phyloP scores from a whole-genome alignment of 352 stramenopile species.

The Elongisporangium undulatum region DNA sequence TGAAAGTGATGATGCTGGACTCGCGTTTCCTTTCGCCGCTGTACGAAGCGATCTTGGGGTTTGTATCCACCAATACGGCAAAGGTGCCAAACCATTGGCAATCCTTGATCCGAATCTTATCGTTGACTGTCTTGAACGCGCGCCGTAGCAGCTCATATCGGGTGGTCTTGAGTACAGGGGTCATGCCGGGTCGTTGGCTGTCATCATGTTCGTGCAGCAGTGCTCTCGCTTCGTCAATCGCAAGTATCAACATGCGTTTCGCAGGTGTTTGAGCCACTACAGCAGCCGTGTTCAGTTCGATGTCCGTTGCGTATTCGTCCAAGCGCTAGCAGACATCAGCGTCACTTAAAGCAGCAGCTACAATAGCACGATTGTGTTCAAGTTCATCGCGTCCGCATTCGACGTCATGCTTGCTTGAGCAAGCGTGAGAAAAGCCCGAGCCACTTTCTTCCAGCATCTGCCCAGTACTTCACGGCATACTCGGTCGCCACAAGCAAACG shows the following conservation, averaged over 20 bases:
- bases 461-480: constrained; percentile 3
- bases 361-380: not conserved
- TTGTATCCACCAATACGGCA: constrained; percentile 3
- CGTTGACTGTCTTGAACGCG: constrained; percentile 1
- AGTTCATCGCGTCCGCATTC: not conserved
- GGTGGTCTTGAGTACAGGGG: not conserved
- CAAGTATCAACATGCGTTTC: constrained; percentile 3
- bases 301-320: no score
- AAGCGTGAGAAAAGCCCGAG: constrained; percentile 2
- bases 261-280: no score
- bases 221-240: constrained; percentile 2
- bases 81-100: not conserved
- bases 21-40: not conserved
- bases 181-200: not conserved
- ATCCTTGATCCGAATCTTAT: not conserved
- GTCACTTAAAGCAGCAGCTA: no score
- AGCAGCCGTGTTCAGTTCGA: no score
- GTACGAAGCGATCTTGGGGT: not conserved
- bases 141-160: constrained; percentile 1
- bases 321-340: no score
- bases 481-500: constrained; percentile 3
- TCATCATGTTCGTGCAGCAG: not conserved
- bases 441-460: constrained; percentile 2
- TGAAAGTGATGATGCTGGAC: not conserved
- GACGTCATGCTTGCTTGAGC: not conserved